phyloP scores from a whole-genome alignment of 2,329 filamentous ascomycete species.

The Delphinella strobiligena region DNA sequence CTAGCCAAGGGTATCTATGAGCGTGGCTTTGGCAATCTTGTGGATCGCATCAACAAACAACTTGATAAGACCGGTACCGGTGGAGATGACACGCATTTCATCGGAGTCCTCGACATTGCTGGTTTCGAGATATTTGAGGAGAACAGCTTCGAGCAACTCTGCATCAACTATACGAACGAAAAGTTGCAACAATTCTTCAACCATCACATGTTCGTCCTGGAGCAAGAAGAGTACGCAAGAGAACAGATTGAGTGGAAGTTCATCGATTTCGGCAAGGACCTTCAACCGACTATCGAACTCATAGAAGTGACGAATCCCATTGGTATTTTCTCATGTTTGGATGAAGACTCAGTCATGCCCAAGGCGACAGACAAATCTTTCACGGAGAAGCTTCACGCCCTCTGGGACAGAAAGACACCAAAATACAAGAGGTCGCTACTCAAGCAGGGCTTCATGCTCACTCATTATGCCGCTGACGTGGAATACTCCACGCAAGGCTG shows the following conservation, averaged over 20 bases:
- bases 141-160: constrained; percentile 97
- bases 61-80: constrained; percentile 76
- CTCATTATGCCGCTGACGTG: constrained; percentile 94
- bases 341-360: constrained; percentile 97
- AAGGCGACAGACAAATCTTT: constrained; percentile 96
- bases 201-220: constrained; percentile 98
- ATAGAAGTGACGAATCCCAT: constrained; percentile 96
- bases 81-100: constrained; percentile 84
- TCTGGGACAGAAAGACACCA: constrained; percentile 91
- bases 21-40: constrained; percentile 84
- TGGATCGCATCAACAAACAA: constrained; percentile 81
- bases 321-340: constrained; percentile 94
- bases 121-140: constrained; percentile 98
- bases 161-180: constrained; percentile 99
- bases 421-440: constrained; percentile 87
- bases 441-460: constrained; percentile 86
- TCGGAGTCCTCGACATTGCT: constrained; percentile 95
- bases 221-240: constrained; percentile 94
- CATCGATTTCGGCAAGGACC: constrained; percentile 93
- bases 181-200: constrained; percentile 99
- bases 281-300: constrained; percentile 94
- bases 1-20: constrained; percentile 97
- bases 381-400: constrained; percentile 88
- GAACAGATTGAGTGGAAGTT: constrained; percentile 99
- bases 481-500: constrained; percentile 92